Conservation (phyloP, 352 stramenopile species). For the Phytophthora idaei region DNA sequence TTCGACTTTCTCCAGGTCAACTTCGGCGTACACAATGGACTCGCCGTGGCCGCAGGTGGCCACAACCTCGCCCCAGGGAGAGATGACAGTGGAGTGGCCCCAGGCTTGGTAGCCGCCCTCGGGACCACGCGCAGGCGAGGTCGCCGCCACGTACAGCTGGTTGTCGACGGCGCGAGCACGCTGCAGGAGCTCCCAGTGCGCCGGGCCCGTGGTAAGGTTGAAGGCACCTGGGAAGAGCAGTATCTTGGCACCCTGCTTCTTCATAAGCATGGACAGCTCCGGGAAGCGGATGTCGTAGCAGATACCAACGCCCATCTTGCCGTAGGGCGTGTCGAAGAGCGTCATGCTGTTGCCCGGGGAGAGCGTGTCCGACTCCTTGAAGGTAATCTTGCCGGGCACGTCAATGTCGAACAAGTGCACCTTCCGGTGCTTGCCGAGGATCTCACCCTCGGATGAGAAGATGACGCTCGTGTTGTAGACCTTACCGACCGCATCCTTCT, state of each 20-base stretch:
- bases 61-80: constrained; percentile 97
- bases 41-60: constrained; percentile 94
- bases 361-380: constrained; percentile 99
- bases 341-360: constrained; percentile 90
- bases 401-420: constrained; percentile 99
- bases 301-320: constrained; percentile 98
- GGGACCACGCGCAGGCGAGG: constrained; percentile 94
- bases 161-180: constrained; percentile 93
- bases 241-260: constrained; percentile 89
- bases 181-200: constrained; percentile 99
- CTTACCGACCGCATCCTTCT: constrained; percentile 81
- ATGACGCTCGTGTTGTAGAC: constrained; percentile 99
- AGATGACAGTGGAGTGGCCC: constrained; percentile 97
- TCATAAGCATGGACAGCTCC: constrained; percentile 97
- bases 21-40: constrained; percentile 94
- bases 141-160: constrained; percentile 96
- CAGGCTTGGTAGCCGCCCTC: constrained; percentile 98
- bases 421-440: constrained; percentile 99
- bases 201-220: constrained; percentile 93
- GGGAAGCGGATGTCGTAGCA: constrained; percentile 99
- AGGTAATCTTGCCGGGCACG: constrained; percentile 98
- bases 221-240: constrained; percentile 88
- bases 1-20: constrained; percentile 94
- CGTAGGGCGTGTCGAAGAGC: constrained; percentile 88
- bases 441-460: constrained; percentile 92